Evolutionary conservation across 108 stramenopile species (phyloP).

Genomic region (Fragilariopsis cylindrus): DNA sequence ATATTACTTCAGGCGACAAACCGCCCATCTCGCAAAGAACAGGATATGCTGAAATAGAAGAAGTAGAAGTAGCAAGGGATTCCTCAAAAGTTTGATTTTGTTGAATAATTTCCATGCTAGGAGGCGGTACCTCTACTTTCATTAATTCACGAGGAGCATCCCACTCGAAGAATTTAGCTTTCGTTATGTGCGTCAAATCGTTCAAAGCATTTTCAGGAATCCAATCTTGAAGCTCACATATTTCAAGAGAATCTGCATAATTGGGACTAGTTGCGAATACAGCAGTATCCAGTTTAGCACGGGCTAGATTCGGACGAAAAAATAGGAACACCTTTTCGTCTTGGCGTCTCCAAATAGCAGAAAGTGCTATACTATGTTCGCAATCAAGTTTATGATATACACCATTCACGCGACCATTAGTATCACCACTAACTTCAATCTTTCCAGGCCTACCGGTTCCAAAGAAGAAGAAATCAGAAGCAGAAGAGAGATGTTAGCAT

Average conservation of each 20-base stretch:
- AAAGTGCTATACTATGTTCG: constrained; percentile 34
- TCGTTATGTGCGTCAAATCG: constrained; percentile 14
- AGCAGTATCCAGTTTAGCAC: constrained; percentile 39
- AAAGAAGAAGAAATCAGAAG: neutral
- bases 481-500: neutral
- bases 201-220: constrained; percentile 43
- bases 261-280: constrained; percentile 41
- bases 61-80: constrained; percentile 9
- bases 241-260: constrained; percentile 32
- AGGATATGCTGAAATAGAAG: constrained; percentile 9
- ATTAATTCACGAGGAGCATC: constrained; percentile 21
- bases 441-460: constrained; percentile 25
- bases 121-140: constrained; percentile 34
- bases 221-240: constrained; percentile 42
- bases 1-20: constrained; percentile 30
- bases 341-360: constrained; percentile 40
- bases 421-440: constrained; percentile 31
- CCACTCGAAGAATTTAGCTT: constrained; percentile 43
- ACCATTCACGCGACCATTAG: constrained; percentile 31
- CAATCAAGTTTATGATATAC: constrained; percentile 39
- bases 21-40: constrained; percentile 44
- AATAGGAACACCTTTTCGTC: constrained; percentile 36
- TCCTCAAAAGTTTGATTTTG: constrained; percentile 32
- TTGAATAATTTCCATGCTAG: constrained; percentile 27
- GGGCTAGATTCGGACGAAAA: constrained; percentile 40